Base-by-base conservation (phyloP, 768 basidiomycete genomes). In the Leucosporidium yakuticum region DNA sequence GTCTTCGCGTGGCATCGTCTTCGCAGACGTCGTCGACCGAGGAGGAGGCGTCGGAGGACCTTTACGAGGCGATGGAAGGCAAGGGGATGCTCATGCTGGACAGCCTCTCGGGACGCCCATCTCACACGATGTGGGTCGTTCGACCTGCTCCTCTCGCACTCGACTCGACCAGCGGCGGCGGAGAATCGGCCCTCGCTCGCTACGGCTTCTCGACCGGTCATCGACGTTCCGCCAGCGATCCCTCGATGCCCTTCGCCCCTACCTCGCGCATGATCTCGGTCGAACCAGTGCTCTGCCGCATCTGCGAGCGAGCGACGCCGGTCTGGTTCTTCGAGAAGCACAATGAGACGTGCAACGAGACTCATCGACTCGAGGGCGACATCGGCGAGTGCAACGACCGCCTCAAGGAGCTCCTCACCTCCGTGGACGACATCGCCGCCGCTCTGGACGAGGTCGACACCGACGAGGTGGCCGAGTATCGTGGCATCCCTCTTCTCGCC, bases 291-390 rank as follows among this genome's bases (percentile, higher is more conserved):
- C 83, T 99, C 27, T 98, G 96, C 80, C 89, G 96, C 36, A 99
- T 99, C 70, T 99, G 96, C 82, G 96, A 99, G 80, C 87, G 89
- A 76, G 87, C 89, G 73, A 89, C 98, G 66, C 94, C 95, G 4
- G 90, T 95, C 69, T 99, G 96, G 96, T 99, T 93, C 81, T 99
- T 99, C 78, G 96, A 98, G 81, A 98, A 97, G 81, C 96, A 99
- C 81, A 98, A 92, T 84, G 96, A 99, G 80, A 98, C 94, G 17
- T 99, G 96, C 75, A 91, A 86, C 73, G 95, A 97, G 80, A 88
- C 90, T 4, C 96, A 99, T 80, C 87, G 91, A 55, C 83, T 99
- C 69, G 96, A 99, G 79, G 92, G 93, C 23, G 94, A 96, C 79
- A 93, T 98, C 72, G 80, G 84, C 49, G 90, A 92, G 76, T 91